Conservation (phyloP, 306 rosid genomes). For the Coriaria nepalensis region DNA sequence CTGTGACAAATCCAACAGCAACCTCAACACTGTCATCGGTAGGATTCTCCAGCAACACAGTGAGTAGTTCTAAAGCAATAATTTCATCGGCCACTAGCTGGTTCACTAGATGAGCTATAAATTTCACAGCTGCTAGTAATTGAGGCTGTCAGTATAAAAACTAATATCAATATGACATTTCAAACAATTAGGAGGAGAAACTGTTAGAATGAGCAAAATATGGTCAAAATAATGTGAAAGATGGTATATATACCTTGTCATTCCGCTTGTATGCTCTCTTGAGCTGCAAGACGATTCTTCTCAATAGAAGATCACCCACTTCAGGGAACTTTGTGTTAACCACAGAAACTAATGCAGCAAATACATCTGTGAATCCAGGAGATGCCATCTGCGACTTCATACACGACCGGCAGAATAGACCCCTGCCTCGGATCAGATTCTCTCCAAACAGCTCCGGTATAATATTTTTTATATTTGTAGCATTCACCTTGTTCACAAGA, state of each 20-base stretch:
- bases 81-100: constrained; percentile 92
- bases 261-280: constrained; percentile 89
- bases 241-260: constrained; percentile 50
- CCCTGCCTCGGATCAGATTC: constrained; percentile 85
- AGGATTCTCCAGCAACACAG: constrained; percentile 83
- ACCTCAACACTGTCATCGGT: constrained; percentile 93
- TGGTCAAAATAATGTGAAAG: neutral
- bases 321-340: constrained; percentile 89
- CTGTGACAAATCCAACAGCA: constrained; percentile 93
- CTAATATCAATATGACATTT: neutral
- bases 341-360: constrained; percentile 85
- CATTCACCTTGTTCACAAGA: constrained; percentile 88
- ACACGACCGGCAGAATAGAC: constrained; percentile 83
- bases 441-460: constrained; percentile 71
- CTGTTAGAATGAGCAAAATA: no score
- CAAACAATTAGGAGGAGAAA: neutral
- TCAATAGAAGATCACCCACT: constrained; percentile 74
- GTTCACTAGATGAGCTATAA: constrained; percentile 84
- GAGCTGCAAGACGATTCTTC: constrained; percentile 83
- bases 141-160: constrained; percentile 46
- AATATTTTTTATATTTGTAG: constrained; percentile 70
- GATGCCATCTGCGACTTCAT: constrained; percentile 99
- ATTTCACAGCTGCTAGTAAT: constrained; percentile 90
- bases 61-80: constrained; percentile 77
- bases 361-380: constrained; percentile 79